A percentile compares a stretch with the other conserved stretches of the same genome.
These are phyloP conservation scores for Solanum appendiculatum DNA, from an alignment of 257 asterid genomes.

Conservation along the genomic window DNA sequence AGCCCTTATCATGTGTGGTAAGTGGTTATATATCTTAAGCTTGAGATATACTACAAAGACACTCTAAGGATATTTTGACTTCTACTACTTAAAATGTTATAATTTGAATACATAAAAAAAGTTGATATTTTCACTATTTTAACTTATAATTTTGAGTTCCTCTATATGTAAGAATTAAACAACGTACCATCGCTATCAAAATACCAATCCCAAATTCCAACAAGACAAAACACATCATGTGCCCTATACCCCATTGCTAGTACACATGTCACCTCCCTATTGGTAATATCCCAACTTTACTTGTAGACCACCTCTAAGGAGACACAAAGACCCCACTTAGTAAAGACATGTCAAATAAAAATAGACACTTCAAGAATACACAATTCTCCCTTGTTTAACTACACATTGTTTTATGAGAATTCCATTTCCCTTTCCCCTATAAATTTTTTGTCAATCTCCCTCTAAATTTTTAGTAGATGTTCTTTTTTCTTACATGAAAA, in stretches of 20 bases:
- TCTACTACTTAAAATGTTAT: too few species aligned
- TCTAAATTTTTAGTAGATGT: background rate
- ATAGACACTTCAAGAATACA: background rate
- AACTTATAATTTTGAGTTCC: background rate
- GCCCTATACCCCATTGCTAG: background rate
- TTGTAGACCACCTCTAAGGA: background rate
- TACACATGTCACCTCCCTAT: background rate
- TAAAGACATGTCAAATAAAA: background rate
- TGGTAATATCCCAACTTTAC: background rate
- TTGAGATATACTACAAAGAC: background rate
- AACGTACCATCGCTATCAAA: background rate
- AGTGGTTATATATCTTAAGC: background rate
- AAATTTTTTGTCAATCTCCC: background rate
- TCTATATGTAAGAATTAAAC: background rate
- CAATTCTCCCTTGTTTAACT: constrained; percentile 9
- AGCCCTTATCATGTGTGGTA: background rate
- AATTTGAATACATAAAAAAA: too few species aligned
- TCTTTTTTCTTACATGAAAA: background rate
- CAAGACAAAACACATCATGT: background rate
- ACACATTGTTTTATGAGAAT: background rate
- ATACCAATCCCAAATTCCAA: background rate
- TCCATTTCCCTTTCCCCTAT: background rate
- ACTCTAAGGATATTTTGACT: background rate
- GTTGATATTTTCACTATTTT: background rate
- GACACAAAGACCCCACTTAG: constrained; percentile 3